A percentile compares a stretch with the other conserved stretches of the same genome.
Conservation (phyloP, 306 rosid genomes). For the Lablab purpureus region DNA sequence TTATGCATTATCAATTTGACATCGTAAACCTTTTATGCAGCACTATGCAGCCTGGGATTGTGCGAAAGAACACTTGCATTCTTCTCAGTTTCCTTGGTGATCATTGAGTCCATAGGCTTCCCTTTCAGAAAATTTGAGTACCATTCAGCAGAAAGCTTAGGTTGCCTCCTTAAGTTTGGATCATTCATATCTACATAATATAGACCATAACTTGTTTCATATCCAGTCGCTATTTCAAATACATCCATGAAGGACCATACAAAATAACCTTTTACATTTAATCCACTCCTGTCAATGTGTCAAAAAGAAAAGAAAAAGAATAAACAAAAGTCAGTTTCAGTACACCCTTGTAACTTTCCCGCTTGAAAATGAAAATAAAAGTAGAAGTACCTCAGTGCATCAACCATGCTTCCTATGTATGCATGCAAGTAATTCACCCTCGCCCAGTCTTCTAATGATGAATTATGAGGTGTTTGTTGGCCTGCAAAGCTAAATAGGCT, state of each 20-base stretch:
- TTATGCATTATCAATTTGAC: too few relatives aligned
- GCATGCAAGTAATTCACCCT: constrained; percentile 59
- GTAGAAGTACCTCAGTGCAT: constrained; percentile 59
- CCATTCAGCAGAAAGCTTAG: constrained; percentile 71
- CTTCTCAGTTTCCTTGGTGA: constrained; percentile 25
- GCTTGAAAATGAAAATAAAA: constrained; percentile 10
- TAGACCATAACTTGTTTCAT: constrained; percentile 56
- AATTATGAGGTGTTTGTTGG: constrained; percentile 54
- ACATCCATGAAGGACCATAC: constrained; percentile 70
- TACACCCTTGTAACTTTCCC: neutral
- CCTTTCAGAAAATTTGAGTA: constrained; percentile 62
- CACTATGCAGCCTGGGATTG: neutral
- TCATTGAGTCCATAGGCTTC: constrained; percentile 7
- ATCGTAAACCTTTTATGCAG: neutral
- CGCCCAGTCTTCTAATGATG: constrained; percentile 63
- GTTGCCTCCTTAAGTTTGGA: constrained; percentile 57
- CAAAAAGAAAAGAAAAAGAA: neutral
- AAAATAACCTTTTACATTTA: constrained; percentile 69
- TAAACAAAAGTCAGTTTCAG: neutral
- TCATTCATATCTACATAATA: constrained; percentile 58
- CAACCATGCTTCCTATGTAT: constrained; percentile 53
- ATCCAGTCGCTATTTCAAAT: constrained; percentile 58
- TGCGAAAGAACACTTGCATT: constrained; percentile 19
- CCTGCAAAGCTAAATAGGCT: constrained; percentile 49
- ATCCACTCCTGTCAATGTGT: constrained; percentile 58